Evolutionary conservation across 768 basidiomycete species (phyloP), one percentile per base, ranked within the genome.

Genomic region (Russula vinacea): DNA sequence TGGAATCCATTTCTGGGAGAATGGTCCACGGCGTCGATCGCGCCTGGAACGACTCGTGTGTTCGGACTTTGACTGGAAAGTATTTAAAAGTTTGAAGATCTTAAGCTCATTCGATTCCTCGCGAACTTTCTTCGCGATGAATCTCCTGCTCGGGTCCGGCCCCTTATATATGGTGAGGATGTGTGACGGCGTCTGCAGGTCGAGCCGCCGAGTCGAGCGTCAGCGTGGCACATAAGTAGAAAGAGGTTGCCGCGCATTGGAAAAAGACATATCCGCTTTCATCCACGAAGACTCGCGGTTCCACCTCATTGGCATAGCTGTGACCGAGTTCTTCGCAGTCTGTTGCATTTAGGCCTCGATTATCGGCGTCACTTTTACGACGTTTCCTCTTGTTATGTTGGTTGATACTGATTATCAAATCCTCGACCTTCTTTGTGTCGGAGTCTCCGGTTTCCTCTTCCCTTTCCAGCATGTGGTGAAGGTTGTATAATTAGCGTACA

Each of bases 131-230:
- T 35, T 52, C 32, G 51, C 51, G 8, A 33, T 52, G 32, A 52
- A 29, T 33, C 9, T 10, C 17, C 33, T 33, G 51, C 51, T 19
- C 32, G 29, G 51, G 19, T 2, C 17, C 51, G 51, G 33, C 32
- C 0, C 33, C 17, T n/a, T 32, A 33, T 33, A 53, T 11, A 53
- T 19, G 10, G 19, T 19, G 33, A 53, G 33, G 19, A 53, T 53
- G 19, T 53, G 52, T n/a, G 52, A 35, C 33, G 52, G 52, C 32
- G 10, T 53, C 29, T 53, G 52, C 19, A n/a, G n/a, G n/a, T n/a
- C n/a, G n/a, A n/a, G n/a, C n/a, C n/a, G n/a, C n/a, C n/a, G n/a
- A 16, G 52, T 50, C 49, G 24, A 50, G 29, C 16, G 19, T 51
- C 17, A 19, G 50, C 49, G 22, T 24, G 6, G 49, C 7, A 13